Conservation (phyloP, 2,329 filamentous ascomycete species). For the Aspergillus fijiensis region DNA sequence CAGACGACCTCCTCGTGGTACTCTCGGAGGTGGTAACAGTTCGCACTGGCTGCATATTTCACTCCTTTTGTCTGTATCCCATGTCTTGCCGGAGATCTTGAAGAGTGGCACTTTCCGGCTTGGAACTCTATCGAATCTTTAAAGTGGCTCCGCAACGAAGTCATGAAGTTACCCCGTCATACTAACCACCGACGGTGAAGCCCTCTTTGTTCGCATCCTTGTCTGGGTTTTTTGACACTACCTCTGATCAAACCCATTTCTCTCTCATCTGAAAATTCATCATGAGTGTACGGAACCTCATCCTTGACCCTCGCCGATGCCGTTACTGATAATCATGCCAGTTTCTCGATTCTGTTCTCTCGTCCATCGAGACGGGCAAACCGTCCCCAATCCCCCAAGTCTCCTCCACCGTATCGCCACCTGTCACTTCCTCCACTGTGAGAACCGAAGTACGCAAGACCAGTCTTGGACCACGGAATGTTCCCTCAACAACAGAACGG, state of each 20-base stretch:
- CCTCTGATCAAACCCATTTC: background rate
- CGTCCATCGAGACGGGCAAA: slow-evolving; percentile 49
- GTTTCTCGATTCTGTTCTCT: slow-evolving; percentile 54
- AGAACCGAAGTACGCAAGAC: slow-evolving; percentile 27
- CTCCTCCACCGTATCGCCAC: slow-evolving; percentile 23
- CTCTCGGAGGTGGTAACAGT: background rate
- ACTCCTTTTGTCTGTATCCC: background rate
- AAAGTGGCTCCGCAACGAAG: slow-evolving; percentile 31
- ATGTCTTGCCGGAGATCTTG: slow-evolving; percentile 8
- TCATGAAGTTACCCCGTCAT: slow-evolving; percentile 41
- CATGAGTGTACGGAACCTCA: slow-evolving; percentile 40
- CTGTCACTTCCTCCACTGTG: slow-evolving; percentile 22
- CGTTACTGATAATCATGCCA: slow-evolving; percentile 28
- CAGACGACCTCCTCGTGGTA: slow-evolving; percentile 6
- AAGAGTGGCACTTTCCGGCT: slow-evolving; percentile 14
- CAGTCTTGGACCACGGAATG: slow-evolving; percentile 15
- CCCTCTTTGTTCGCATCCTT: slow-evolving; percentile 16
- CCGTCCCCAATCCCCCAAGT: slow-evolving; percentile 30
- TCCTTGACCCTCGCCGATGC: background rate
- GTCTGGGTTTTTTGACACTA: slow-evolving; percentile 4
- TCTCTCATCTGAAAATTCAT: slow-evolving; percentile 7
- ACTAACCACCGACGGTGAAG: slow-evolving; percentile 42
- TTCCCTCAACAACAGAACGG: slow-evolving; percentile 13
- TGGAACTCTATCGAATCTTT: slow-evolving; percentile 13
- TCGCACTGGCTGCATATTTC: background rate